Percentiles rank a stretch among this genome's conserved stretches.
These are phyloP conservation scores for Taphrina sp. DNA, from an alignment of 1,139 yeast genomes.

Conservation along the genomic window DNA sequence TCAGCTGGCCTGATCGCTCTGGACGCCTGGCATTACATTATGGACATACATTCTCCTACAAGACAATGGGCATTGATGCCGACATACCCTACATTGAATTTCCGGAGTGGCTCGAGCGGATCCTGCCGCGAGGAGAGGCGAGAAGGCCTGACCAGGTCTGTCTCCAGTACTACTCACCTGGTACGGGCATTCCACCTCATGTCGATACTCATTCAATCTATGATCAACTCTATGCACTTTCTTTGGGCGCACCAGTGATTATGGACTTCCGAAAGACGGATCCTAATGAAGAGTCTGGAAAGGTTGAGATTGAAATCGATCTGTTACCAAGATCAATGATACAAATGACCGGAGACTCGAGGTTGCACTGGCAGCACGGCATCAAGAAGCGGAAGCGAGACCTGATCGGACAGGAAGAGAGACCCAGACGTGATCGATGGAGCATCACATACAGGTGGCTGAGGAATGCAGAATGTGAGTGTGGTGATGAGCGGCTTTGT, in stretches of 20 bases:
- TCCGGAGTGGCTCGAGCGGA: conserved; percentile 14
- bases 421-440: conserved; percentile 25
- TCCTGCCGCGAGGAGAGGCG: not conserved
- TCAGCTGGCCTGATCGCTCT: conserved; percentile 10
- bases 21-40: conserved; percentile 25
- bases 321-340: conserved; percentile 22
- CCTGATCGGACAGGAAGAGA: not conserved
- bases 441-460: conserved; percentile 30
- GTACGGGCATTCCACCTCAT: conserved; percentile 32
- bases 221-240: conserved; percentile 12
- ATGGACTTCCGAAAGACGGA: conserved; percentile 17
- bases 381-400: conserved; percentile 29
- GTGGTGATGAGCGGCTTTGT: conserved; percentile 14
- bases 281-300: not conserved
- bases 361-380: conserved; percentile 23
- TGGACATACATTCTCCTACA: conserved; percentile 24
- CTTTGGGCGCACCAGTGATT: conserved; percentile 15
- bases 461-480: conserved; percentile 15
- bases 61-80: conserved; percentile 29
- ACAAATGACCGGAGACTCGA: conserved; percentile 22
- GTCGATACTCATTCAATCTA: conserved; percentile 27
- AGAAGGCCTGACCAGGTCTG: conserved; percentile 23
- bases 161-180: conserved; percentile 25
- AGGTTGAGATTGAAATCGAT: conserved; percentile 10
- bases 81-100: conserved; percentile 5